A percentile compares a stretch with the other conserved stretches of the same genome.
These are phyloP conservation scores for Malbranchea cinnamomea DNA, from an alignment of 2,329 filamentous ascomycete species.

Conservation along the genomic window DNA sequence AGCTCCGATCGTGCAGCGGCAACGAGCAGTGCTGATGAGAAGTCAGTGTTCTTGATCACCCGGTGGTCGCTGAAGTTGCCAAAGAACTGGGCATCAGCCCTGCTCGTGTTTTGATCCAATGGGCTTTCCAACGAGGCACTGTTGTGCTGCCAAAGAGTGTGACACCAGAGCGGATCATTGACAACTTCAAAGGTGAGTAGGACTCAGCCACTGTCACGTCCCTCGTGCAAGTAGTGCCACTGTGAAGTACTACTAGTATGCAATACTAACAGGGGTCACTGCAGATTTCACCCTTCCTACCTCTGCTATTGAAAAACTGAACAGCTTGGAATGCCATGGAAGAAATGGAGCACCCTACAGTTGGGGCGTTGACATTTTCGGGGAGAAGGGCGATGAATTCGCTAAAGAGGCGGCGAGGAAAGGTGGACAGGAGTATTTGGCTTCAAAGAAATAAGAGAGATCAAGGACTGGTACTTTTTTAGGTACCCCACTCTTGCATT, in stretches of 20 bases:
- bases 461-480: no score
- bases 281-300: constrained; percentile 6
- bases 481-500: no score
- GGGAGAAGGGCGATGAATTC: constrained; percentile 4
- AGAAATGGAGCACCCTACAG: constrained; percentile 4
- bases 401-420: constrained; percentile 4
- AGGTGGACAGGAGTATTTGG: constrained; percentile 3
- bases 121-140: constrained; percentile 39
- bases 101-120: constrained; percentile 39
- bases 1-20: no score
- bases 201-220: no score
- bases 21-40: not conserved
- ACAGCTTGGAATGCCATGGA: constrained; percentile 4
- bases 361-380: constrained; percentile 8
- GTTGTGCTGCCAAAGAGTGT: constrained; percentile 41
- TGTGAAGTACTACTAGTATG: not conserved
- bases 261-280: not conserved
- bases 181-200: constrained; percentile 25
- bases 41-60: constrained; percentile 40
- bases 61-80: constrained; percentile 44
- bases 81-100: constrained; percentile 44
- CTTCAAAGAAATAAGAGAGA: no score
- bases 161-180: constrained; percentile 34
- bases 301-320: constrained; percentile 5
- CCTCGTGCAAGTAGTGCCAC: no score